Evolutionary conservation across 345 rosid species (phyloP).

Genomic region (Pseudoturritis turrita): DNA sequence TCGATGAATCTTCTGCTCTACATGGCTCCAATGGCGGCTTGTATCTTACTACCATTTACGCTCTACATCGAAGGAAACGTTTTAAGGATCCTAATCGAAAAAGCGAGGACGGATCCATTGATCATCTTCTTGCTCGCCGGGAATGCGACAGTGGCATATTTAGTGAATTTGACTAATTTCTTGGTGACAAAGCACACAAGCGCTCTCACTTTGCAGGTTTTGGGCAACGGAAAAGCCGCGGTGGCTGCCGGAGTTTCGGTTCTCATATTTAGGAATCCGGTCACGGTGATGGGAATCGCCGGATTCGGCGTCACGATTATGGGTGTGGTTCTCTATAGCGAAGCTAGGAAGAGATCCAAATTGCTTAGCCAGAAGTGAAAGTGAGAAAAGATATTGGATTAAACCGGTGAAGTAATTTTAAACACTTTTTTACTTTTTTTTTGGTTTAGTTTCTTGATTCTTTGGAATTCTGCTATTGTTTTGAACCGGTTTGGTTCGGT

Average conservation of each 20-base stretch:
- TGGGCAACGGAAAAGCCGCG: conserved; percentile 99
- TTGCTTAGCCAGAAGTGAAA: conserved; percentile 37
- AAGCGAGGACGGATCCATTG: conserved; percentile 60
- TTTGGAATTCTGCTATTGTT: conserved; percentile 24
- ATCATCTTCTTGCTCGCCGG: conserved; percentile 72
- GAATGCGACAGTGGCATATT: conserved; percentile 93
- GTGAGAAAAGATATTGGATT: not conserved
- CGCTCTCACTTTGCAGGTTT: conserved; percentile 90
- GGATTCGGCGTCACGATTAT: conserved; percentile 86
- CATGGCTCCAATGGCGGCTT: conserved; percentile 98
- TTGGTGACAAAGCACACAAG: conserved; percentile 98
- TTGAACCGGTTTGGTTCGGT: conserved; percentile 32
- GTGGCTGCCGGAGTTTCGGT: conserved; percentile 94
- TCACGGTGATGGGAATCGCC: conserved; percentile 82
- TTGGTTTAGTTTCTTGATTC: conserved; percentile 37
- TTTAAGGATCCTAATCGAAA: conserved; percentile 63
- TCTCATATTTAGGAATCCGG: conserved; percentile 90
- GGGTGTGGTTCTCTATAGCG: conserved; percentile 98
- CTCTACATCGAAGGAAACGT: conserved; percentile 94
- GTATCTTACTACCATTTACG: conserved; percentile 83
- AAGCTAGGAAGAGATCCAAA: conserved; percentile 99
- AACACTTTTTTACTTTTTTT: conserved; percentile 17
- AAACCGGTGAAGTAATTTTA: conserved; percentile 31
- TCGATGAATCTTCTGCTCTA: conserved; percentile 89
- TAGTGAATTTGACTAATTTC: conserved; percentile 92